Evolutionary conservation across 331 rosid species (phyloP), one percentile per base, ranked within the genome.

Genomic region (Quercus lobata): DNA sequence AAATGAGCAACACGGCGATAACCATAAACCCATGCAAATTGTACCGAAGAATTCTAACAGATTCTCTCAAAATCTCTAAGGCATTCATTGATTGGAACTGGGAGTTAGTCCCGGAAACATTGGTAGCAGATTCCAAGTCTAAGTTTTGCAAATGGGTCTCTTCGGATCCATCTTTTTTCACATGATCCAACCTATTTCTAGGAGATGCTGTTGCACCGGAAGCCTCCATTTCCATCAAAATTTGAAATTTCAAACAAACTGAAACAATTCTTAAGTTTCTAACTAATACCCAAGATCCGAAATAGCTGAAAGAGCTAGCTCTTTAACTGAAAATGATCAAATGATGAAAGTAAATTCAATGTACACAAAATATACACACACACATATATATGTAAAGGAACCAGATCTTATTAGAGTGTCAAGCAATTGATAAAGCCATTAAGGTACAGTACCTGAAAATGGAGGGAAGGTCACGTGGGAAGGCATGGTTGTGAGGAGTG

Each of bases 1-100:
- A 93, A 72, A 96, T 93, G n/a, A 96, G 90, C 75, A 90, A 24
- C 58, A 86, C 72, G 32, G 96, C 70, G 25, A 96, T 89, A 12
- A 85, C 87, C 85, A 91, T 74, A 83, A 96, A 96, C 35, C 86
- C 94, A 84, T 85, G 86, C 19, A 89, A 89, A 87, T 96, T 93
- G 83, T 82, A 92, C 81, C 99, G 85, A 41, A 96, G 94, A 80
- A 96, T 90, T 70, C 92, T 87, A 5, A 93, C 89, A 1, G 98
- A 88, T 74, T 96, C 98, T 79, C 94, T 88, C 79, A 96, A 79
- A 83, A 96, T 96, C 79, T 96, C 94, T 85, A 92, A 83, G 10
- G 99, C 99, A 84, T 82, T 93, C 99, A 92, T 93, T 9, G 97
- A 82, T 57, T 83, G 92, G 69, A 90, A 83, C 73, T 68, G 84